These are phyloP conservation scores for Apiospora phragmitis DNA, from an alignment of 2,329 filamentous ascomycete genomes.

Conservation along the genomic window DNA sequence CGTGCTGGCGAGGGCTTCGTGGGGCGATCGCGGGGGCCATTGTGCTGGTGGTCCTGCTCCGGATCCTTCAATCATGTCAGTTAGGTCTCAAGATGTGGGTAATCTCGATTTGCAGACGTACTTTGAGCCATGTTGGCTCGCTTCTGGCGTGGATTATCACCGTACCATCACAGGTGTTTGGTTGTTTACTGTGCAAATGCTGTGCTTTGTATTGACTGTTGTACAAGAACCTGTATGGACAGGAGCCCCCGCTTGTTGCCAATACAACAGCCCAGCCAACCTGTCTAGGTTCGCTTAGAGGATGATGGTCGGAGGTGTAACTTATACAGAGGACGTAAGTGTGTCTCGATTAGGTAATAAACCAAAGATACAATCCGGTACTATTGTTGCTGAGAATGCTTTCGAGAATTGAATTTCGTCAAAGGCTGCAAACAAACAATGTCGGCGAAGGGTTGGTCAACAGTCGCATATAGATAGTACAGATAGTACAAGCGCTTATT, in stretches of 20 bases:
- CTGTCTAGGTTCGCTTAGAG: neutral
- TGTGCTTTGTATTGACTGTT: conserved; percentile 2
- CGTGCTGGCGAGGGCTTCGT: conserved; percentile 64
- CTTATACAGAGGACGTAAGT: neutral
- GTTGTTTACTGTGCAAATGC: neutral
- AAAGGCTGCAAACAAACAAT: neutral
- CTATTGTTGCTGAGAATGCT: neutral
- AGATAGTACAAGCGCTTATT: neutral
- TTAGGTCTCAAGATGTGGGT: conserved; percentile 11
- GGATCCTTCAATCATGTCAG: conserved; percentile 27
- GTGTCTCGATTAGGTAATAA: conserved; percentile 2
- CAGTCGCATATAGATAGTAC: neutral
- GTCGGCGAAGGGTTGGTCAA: neutral
- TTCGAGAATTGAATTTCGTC: neutral
- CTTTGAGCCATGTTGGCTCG: conserved; percentile 21
- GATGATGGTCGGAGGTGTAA: neutral
- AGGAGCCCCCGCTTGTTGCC: neutral
- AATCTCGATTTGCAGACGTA: neutral
- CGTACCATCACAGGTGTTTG: neutral
- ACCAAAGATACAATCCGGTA: neutral
- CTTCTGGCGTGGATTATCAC: conserved; percentile 21
- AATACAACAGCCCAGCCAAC: neutral
- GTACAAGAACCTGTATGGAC: neutral
- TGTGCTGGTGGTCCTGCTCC: conserved; percentile 47
- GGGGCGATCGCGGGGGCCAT: conserved; percentile 68